Evolutionary conservation across 208 protist species (phyloP), one percentile per base, ranked within the genome.

Genomic region (Leishmania aethiopica): DNA sequence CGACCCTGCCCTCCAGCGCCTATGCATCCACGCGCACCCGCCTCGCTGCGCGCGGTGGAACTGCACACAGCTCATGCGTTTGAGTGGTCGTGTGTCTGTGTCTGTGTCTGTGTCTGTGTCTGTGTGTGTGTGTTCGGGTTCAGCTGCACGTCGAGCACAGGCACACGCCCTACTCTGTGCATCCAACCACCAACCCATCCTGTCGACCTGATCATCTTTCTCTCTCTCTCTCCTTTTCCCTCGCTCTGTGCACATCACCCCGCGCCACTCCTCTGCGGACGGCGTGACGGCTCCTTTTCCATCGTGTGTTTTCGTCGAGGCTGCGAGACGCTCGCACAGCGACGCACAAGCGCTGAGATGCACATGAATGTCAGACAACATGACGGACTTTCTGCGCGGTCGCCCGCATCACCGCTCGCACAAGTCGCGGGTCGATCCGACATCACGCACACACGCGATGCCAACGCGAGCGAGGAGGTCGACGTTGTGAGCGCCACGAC

Each of bases 401-500:
- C 40, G 28, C 25, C n/a, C 35, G 53, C 73, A 47, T 28, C 8
- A 45, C 42, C 35, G 32, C 51, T 25, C 13, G 73, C 32, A 10
- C 35, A 53, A 77, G 40, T 42, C 22, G n/a, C 51, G 37, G 19
- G n/a, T 37, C 51, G 32, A 40, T 25, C 22, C 45, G 5, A 57
- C n/a, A 17, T 15, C 13, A n/a, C 51, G 25, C 49, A 76, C 19
- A n/a, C 25, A n/a, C 3, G 25, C 15, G 19, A 25, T 40, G 35
- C 51, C 7, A 17, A 57, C 37, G 32, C n/a, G 1, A 59, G 10
- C 17, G 73, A 64, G n/a, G 73, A 62, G 51, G 35, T 77, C 51
- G 53, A 40, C 32, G 35, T 28, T 57, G 73, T 77, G 51, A 77
- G 73, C 53, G n/a, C 73, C 19, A 77, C 73, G 51, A 77, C 73